Percentiles rank a stretch among this genome's conserved stretches.
Conservation (phyloP, 129 eudicot species). For the Artemisia annua region DNA sequence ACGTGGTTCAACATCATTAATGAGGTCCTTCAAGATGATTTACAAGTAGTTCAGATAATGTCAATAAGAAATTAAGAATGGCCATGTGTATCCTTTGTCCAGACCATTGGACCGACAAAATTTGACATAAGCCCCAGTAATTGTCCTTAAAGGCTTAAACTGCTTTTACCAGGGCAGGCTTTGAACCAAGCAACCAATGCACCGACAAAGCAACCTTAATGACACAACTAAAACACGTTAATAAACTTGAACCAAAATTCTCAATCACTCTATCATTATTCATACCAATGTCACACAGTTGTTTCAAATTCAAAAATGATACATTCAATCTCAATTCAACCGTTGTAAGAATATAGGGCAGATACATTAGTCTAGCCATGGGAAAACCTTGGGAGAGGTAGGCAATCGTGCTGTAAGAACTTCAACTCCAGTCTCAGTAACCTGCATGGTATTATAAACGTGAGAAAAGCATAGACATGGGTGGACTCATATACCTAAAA, state of each 20-base stretch:
- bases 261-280: constrained; percentile 31
- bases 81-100: no score
- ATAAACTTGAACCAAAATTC: constrained; percentile 22
- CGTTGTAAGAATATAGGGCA: neutral
- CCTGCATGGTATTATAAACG: constrained; percentile 42
- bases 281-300: constrained; percentile 9
- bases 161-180: no score
- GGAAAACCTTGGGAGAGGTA: constrained; percentile 80
- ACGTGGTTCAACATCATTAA: no score
- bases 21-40: no score
- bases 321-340: constrained; percentile 18
- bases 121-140: no score
- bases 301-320: constrained; percentile 25
- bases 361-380: constrained; percentile 53
- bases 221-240: no score
- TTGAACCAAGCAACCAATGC: neutral
- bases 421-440: constrained; percentile 94
- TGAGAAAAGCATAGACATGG: neutral
- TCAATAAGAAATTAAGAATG: no score
- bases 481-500: neutral
- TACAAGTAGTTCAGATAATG: no score
- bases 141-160: no score
- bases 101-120: no score
- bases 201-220: neutral
- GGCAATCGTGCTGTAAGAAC: constrained; percentile 92